Evolutionary conservation across 164 flowering plant genomes (phyloP).

Genomic region (Amborella trichopoda): DNA sequence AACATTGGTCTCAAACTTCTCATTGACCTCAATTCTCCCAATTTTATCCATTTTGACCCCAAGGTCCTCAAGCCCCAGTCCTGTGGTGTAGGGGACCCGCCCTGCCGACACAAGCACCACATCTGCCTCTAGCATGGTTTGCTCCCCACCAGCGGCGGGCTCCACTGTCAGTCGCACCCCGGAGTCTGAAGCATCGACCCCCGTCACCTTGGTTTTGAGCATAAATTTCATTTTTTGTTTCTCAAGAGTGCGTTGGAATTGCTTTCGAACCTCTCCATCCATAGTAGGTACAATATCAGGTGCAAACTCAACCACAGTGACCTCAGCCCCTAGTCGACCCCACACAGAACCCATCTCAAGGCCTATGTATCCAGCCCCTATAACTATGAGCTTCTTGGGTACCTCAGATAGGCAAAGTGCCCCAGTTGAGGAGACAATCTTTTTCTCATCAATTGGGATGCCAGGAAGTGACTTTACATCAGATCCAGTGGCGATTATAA

Average conservation of each 20-base stretch:
- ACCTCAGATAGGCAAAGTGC: slow-evolving; percentile 54
- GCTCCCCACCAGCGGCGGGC: slow-evolving; percentile 70
- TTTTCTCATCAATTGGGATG: slow-evolving; percentile 66
- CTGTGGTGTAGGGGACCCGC: slow-evolving; percentile 54
- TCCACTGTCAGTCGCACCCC: slow-evolving; percentile 56
- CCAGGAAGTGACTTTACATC: slow-evolving; percentile 77
- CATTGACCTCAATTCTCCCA: slow-evolving; percentile 49
- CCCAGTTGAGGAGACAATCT: slow-evolving; percentile 74
- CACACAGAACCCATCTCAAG: slow-evolving; percentile 91
- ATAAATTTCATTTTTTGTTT: slow-evolving; percentile 77
- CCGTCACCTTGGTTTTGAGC: slow-evolving; percentile 72
- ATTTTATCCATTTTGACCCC: slow-evolving; percentile 64
- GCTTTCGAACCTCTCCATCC: slow-evolving; percentile 68
- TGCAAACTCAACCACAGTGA: slow-evolving; percentile 80
- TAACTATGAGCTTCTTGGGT: slow-evolving; percentile 67
- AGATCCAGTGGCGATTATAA: slow-evolving; percentile 77
- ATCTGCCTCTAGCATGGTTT: slow-evolving; percentile 63
- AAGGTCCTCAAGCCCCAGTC: slow-evolving; percentile 56
- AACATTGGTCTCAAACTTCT: slow-evolving; percentile 46
- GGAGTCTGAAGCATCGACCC: slow-evolving; percentile 44
- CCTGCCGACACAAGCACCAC: slow-evolving; percentile 85
- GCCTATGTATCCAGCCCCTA: slow-evolving; percentile 89
- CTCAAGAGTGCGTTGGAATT: slow-evolving; percentile 65
- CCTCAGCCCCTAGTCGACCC: slow-evolving; percentile 79
- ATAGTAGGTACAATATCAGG: slow-evolving; percentile 67